Evolutionary conservation across 2,329 filamentous ascomycete genomes (phyloP), one percentile per base, ranked within the genome.

Genomic region (Botryotinia narcissicola): DNA sequence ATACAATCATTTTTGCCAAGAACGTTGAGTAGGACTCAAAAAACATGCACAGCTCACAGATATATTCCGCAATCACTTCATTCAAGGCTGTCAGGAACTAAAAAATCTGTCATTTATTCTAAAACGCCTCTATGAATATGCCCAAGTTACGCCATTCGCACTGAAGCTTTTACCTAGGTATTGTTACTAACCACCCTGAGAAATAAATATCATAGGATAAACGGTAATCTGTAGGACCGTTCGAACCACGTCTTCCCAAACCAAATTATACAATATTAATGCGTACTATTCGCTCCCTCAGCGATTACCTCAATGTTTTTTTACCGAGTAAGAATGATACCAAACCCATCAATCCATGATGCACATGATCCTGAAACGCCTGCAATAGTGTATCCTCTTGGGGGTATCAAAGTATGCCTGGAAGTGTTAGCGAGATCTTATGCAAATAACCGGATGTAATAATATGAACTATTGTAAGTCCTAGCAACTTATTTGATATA

Each of bases 341-440:
- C 92, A 81, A 98, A 93, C 6, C 93, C 92, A 81, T 97, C 94
- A 35, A 98, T 84, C 93, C 93, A 97, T 67, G 88, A 81, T 54
- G 87, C 94, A 79, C 90, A 93, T 70, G 92, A 93, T 73, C 96
- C 96, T 18, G 93, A 92, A 76, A 98, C 87, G 74, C 96, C 96
- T 75, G 93, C 95, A 80, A 98, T 91, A 77, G 87, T 93, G 83
- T 96, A 98, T 67, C 95, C 95, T 77, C 92, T 87, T 18, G 96
- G 96, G 70, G 95, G 94, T 78, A 98, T 93, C 75, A 99, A 86
- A 48, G 91, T 96, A 82, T 95, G 92, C 76, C 95, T 98, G 78
- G 32, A 25, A 48, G 42, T 59, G 37, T 72, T 40, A 72, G 70
- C 48, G 32, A 69, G 40, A 32, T 32, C 20, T 20, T 16, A 44